Evolutionary conservation across 305 asterid genomes (phyloP), one percentile per base, ranked within the genome.

Genomic region (Rubia occidens): DNA sequence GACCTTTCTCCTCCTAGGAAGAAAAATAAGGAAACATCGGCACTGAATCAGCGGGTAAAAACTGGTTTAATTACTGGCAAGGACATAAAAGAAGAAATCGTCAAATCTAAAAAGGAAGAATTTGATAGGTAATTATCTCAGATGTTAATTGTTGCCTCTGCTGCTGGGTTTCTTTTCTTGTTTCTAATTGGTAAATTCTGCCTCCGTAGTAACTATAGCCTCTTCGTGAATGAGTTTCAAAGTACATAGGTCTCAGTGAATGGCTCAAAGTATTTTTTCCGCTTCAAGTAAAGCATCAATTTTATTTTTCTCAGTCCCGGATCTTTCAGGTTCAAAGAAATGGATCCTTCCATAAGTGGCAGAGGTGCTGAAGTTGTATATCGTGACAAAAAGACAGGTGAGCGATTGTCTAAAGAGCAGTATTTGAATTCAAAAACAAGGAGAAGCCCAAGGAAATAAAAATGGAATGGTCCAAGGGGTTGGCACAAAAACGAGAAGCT

Each of bases 401-500:
- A 83, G 67, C 90, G 93, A 45, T 75, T 93, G 86, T 75, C 95
- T 15, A 90, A 82, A 85, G 96, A 88, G 56, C 87, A 89, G 75
- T 83, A 75, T 77, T 71, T 85, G 68, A 70, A 87, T 78, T 79
- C 86, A 21, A 84, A 77, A 77, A 82, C 85, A 82, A 85, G 78
- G 87, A 88, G 79, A 89, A 89, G 81, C 96, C 96, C 18, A 92
- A 92, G 97, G 98, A 90, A 86, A 78, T 90, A 78, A 88, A 88
- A 76, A 70, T 92, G 81, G 98, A 90, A 78, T 92, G 98, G 97
- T 97, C 96, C 59, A 85, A 90, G 72, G 97, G 98, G 51, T 75
- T 92, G 85, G 94, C 90, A 73, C 98, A 88, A 71, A 92, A 88
- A 84, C 84, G 89, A 71, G 97, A 92, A 83, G 88, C 88, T 79